Conservation (phyloP, 2,329 filamentous ascomycete genomes). For the Escovopsis sp. region DNA sequence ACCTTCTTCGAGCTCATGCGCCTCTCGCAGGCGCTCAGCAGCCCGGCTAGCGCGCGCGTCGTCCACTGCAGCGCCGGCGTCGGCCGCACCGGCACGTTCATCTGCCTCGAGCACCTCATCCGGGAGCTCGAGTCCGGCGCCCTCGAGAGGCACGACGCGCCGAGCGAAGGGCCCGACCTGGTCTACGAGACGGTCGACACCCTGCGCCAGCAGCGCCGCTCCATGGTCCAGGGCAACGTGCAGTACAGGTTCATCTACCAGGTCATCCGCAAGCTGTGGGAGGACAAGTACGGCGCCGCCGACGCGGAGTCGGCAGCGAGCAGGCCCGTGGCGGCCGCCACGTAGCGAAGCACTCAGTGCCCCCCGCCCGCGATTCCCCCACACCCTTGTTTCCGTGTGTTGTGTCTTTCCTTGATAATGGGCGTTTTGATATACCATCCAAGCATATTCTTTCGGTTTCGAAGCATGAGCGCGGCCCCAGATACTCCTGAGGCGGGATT, state of each 20-base stretch:
- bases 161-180: constrained; percentile 37
- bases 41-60: constrained; percentile 51
- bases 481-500: too few relatives aligned
- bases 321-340: constrained; percentile 19
- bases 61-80: constrained; percentile 86
- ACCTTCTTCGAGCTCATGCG: constrained; percentile 57
- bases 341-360: too few relatives aligned
- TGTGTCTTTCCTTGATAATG: too few relatives aligned
- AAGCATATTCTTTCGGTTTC: too few relatives aligned
- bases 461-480: too few relatives aligned
- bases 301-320: constrained; percentile 19
- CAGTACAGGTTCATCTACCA: constrained; percentile 86
- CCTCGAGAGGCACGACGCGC: constrained; percentile 34
- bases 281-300: constrained; percentile 41
- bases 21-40: constrained; percentile 45
- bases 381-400: too few relatives aligned
- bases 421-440: too few relatives aligned
- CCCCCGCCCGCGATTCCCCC: neutral
- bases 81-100: constrained; percentile 87
- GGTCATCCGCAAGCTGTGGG: constrained; percentile 62
- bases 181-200: constrained; percentile 67
- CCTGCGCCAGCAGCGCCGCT: constrained; percentile 74
- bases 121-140: constrained; percentile 65
- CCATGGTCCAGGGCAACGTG: constrained; percentile 83
- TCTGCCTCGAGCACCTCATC: constrained; percentile 84